A percentile compares a stretch with the other conserved stretches of the same genome.
These are phyloP conservation scores for Scedosporium boydii DNA, from an alignment of 2,329 filamentous ascomycete species.

Conservation along the genomic window DNA sequence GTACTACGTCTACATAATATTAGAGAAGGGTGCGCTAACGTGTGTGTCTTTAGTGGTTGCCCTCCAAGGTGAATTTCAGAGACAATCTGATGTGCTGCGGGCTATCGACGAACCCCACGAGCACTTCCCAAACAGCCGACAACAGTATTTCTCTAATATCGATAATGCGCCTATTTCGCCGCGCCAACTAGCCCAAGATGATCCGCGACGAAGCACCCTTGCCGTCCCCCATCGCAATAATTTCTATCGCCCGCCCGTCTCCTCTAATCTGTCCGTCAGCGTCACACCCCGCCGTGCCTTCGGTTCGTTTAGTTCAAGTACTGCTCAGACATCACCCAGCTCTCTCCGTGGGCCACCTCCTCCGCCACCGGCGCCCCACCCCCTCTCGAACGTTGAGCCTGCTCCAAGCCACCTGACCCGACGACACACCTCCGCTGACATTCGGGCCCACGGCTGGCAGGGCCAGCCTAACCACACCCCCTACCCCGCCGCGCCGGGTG, in stretches of 20 bases:
- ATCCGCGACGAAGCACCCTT: conserved; percentile 63
- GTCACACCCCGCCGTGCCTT: conserved; percentile 69
- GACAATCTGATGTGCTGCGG: conserved; percentile 48
- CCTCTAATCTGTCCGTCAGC: conserved; percentile 71
- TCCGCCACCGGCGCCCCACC: conserved; percentile 54
- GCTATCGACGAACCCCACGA: conserved; percentile 57
- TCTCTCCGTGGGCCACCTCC: conserved; percentile 39
- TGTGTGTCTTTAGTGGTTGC: conserved; percentile 33
- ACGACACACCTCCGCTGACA: conserved; percentile 91
- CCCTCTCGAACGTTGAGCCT: conserved; percentile 51
- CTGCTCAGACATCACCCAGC: conserved; percentile 63
- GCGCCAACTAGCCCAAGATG: conserved; percentile 77
- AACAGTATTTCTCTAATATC: conserved; percentile 51
- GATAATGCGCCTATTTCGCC: conserved; percentile 79
- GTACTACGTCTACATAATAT: neutral
- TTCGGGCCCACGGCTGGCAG: conserved; percentile 78
- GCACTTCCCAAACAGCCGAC: conserved; percentile 52
- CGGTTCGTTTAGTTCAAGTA: conserved; percentile 71
- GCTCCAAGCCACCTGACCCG: conserved; percentile 64
- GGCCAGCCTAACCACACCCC: conserved; percentile 25
- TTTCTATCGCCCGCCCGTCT: conserved; percentile 68
- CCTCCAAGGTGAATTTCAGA: conserved; percentile 51
- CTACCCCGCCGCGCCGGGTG: conserved; percentile 5
- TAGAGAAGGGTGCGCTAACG: neutral
- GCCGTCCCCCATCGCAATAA: conserved; percentile 49